phyloP scores from a whole-genome alignment of 257 asterid genomes.

The Solanum habrochaites region DNA sequence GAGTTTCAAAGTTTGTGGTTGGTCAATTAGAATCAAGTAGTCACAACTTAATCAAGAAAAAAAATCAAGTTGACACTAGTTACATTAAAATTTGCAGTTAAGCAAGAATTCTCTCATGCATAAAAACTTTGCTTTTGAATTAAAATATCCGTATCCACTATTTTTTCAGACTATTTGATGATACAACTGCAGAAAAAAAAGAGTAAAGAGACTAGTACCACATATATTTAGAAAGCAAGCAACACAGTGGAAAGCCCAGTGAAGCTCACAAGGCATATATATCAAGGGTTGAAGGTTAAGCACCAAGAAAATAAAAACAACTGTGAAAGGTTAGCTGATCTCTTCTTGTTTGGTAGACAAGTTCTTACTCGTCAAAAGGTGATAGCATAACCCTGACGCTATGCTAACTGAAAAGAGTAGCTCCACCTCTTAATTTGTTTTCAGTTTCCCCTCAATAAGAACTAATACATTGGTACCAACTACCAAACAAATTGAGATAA shows the following conservation, averaged over 20 bases:
- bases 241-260: background rate
- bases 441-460: background rate
- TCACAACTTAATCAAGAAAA: background rate
- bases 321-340: background rate
- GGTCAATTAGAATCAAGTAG: background rate
- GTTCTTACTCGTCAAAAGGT: background rate
- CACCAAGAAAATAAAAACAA: background rate
- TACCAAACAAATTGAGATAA: background rate
- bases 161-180: background rate
- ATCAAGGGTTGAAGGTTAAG: background rate
- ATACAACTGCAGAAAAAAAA: background rate
- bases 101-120: background rate
- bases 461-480: background rate
- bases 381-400: background rate
- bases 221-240: background rate
- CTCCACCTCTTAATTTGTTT: background rate
- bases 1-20: background rate
- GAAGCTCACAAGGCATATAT: background rate
- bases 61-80: background rate
- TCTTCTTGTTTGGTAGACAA: background rate
- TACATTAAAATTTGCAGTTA: background rate
- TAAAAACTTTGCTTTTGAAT: background rate
- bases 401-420: background rate
- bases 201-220: background rate
- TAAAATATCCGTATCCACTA: background rate